These are phyloP conservation scores for Diaporthe destruens DNA, from an alignment of 2,329 filamentous ascomycete genomes.

Conservation along the genomic window DNA sequence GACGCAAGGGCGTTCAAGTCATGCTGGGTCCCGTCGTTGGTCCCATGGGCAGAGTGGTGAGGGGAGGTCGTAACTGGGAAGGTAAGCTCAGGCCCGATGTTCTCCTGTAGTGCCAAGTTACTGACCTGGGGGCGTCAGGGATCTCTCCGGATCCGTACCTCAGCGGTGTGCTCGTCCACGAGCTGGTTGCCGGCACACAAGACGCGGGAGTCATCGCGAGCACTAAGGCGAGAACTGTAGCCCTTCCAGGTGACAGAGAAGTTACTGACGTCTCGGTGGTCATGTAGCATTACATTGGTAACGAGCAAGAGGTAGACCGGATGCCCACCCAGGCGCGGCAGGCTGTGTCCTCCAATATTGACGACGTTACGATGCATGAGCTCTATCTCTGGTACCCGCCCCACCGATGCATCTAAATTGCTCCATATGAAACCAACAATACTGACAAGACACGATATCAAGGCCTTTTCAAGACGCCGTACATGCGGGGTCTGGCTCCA, in stretches of 20 bases:
- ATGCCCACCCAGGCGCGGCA: conserved; percentile 63
- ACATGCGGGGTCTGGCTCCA: background rate
- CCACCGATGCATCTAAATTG: too few species aligned
- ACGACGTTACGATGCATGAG: conserved; percentile 50
- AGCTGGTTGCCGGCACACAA: conserved; percentile 77
- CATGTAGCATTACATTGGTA: conserved; percentile 73
- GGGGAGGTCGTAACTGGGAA: conserved; percentile 65
- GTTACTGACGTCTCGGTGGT: too few species aligned
- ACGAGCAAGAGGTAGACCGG: conserved; percentile 54
- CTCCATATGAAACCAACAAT: too few species aligned
- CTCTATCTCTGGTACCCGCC: conserved; percentile 43
- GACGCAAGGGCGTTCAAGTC: conserved; percentile 77
- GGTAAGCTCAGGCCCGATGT: too few species aligned
- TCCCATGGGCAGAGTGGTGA: conserved; percentile 72
- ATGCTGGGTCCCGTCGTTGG: conserved; percentile 70
- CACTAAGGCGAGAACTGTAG: too few species aligned
- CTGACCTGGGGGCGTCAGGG: conserved; percentile 63
- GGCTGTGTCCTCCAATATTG: conserved; percentile 52
- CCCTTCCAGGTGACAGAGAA: too few species aligned
- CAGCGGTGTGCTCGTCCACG: conserved; percentile 55
- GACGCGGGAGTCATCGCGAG: conserved; percentile 77
- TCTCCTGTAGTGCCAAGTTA: too few species aligned
- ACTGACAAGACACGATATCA: too few species aligned
- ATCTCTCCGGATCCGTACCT: conserved; percentile 70
- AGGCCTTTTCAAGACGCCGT: too few species aligned